phyloP scores from a whole-genome alignment of 2,329 filamentous ascomycete species.

The Triangularia setosa region DNA sequence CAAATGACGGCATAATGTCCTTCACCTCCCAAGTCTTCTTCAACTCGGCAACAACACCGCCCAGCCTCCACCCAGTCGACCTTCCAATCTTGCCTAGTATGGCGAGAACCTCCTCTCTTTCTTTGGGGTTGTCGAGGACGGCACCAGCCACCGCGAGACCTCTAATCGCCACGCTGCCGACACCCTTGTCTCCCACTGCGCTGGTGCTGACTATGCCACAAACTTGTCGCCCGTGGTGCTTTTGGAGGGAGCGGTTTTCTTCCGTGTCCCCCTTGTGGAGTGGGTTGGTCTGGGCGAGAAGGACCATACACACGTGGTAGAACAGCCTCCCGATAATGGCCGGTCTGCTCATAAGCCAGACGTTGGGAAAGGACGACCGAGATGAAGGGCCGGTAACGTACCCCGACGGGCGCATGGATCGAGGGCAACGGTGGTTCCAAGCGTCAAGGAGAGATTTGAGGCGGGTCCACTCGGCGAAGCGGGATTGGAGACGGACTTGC shows the following conservation, averaged over 20 bases:
- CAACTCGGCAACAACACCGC: conserved; percentile 67
- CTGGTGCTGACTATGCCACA: conserved; percentile 87
- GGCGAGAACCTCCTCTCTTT: conserved; percentile 76
- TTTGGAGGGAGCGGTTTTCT: conserved; percentile 67
- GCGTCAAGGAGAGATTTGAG: conserved; percentile 78
- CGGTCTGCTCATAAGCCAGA: conserved; percentile 53
- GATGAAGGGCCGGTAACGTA: conserved; percentile 68
- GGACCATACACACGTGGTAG: conserved; percentile 80
- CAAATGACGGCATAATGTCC: not conserved
- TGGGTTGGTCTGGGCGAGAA: conserved; percentile 78
- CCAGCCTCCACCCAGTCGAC: conserved; percentile 75
- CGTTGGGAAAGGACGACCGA: conserved; percentile 76
- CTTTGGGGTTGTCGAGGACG: conserved; percentile 61
- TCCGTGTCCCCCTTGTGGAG: conserved; percentile 54
- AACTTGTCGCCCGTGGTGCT: conserved; percentile 75
- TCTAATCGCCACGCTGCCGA: conserved; percentile 74
- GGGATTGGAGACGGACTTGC: conserved; percentile 58
- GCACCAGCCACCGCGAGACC: conserved; percentile 75
- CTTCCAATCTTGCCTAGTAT: conserved; percentile 73
- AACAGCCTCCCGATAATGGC: conserved; percentile 63
- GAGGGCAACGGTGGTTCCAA: conserved; percentile 75
- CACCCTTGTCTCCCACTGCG: conserved; percentile 62
- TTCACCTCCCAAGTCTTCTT: conserved; percentile 63
- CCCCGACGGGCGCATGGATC: conserved; percentile 82
- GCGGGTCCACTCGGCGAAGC: conserved; percentile 71